Conservation (phyloP, 495 filamentous ascomycete species). For the Neurospora sp. region DNA sequence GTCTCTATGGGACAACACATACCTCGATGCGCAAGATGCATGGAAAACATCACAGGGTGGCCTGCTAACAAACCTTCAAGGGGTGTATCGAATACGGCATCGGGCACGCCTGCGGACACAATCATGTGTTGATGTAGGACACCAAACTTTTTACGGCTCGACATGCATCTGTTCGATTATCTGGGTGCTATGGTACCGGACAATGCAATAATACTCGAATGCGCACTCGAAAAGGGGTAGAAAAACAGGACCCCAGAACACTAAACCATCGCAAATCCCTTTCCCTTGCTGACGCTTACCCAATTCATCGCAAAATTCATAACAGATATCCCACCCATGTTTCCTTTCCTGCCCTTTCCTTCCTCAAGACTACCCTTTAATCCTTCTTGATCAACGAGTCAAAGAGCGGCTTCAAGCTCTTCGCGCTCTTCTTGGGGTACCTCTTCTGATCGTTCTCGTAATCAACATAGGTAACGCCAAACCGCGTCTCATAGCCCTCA, state of each 20-base stretch:
- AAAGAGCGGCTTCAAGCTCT: slow-evolving; percentile 54
- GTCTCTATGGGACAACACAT: background rate
- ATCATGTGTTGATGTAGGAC: no score
- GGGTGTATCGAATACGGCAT: background rate
- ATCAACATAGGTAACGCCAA: slow-evolving; percentile 70
- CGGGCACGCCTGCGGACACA: background rate
- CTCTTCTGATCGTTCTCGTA: slow-evolving; percentile 66
- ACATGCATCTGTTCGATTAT: background rate
- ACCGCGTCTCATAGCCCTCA: slow-evolving; percentile 76
- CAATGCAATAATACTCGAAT: background rate
- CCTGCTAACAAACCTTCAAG: background rate
- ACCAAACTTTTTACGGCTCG: background rate
- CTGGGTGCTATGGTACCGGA: background rate
- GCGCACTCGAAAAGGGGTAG: background rate
- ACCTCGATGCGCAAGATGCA: background rate
- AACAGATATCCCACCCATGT: slow-evolving; percentile 1
- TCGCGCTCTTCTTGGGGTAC: slow-evolving; percentile 70
- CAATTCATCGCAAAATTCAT: background rate
- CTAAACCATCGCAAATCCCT: background rate
- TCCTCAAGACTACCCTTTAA: slow-evolving; percentile 1
- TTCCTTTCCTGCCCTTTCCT: background rate
- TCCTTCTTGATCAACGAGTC: slow-evolving; percentile 43
- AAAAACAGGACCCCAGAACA: background rate
- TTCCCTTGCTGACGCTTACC: background rate
- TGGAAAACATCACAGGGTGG: background rate